Evolutionary conservation across 345 rosid species (phyloP).

Genomic region (Citrus mangshanensis): DNA sequence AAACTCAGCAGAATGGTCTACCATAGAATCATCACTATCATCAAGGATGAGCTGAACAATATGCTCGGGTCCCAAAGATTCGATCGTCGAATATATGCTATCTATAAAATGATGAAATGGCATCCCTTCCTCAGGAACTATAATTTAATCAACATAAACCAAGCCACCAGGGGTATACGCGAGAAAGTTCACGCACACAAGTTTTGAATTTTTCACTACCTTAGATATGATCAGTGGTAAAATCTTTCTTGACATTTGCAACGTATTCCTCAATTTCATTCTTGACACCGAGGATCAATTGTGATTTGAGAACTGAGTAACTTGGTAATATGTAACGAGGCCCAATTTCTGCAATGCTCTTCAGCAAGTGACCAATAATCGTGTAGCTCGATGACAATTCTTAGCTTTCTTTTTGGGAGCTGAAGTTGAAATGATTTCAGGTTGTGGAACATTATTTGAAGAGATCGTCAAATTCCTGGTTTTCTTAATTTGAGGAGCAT

Average conservation of each 20-base stretch:
- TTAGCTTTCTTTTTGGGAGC: too few relatives aligned
- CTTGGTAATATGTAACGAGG: neutral
- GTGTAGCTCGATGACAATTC: too few relatives aligned
- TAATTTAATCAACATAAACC: neutral
- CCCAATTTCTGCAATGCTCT: neutral
- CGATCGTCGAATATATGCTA: neutral
- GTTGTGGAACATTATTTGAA: neutral
- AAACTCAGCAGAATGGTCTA: too few relatives aligned
- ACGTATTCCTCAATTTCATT: neutral
- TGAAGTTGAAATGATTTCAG: neutral
- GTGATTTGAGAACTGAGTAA: neutral
- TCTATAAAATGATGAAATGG: neutral
- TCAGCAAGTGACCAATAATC: neutral
- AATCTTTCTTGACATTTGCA: neutral
- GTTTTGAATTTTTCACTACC: neutral
- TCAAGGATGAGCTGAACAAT: slow-evolving; percentile 4
- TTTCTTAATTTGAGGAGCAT: neutral
- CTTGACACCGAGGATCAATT: neutral
- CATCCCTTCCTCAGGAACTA: neutral
- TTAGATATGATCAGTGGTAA: neutral
- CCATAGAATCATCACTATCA: neutral
- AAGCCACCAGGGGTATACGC: neutral
- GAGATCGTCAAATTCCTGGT: neutral
- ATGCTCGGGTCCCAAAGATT: neutral
- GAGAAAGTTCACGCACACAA: neutral